Conservation (phyloP, 1,284 basidiomycete genomes). For the Ceratobasidium sp. region DNA sequence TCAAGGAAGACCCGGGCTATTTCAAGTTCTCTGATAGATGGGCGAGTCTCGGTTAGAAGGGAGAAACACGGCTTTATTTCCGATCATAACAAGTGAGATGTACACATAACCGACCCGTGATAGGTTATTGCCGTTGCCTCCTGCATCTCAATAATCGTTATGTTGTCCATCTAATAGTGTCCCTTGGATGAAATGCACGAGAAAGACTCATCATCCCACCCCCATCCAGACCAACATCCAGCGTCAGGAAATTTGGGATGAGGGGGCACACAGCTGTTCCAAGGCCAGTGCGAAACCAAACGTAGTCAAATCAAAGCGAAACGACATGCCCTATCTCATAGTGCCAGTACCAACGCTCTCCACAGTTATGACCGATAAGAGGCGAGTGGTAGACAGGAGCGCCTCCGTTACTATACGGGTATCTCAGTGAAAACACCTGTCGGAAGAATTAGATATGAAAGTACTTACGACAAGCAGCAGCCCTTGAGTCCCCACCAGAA, state of each 20-base stretch:
- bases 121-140: too few relatives aligned
- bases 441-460: neutral
- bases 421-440: too few relatives aligned
- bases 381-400: neutral
- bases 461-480: neutral
- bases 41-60: too few relatives aligned
- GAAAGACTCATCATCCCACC: neutral
- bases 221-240: neutral
- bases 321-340: neutral
- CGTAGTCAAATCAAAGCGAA: too few relatives aligned
- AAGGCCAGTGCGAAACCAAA: too few relatives aligned
- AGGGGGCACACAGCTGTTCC: neutral
- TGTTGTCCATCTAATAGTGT: neutral
- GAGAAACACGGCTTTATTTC: too few relatives aligned
- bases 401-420: neutral
- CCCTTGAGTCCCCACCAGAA: neutral
- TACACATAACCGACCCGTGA: too few relatives aligned
- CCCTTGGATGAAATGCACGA: neutral
- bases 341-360: neutral
- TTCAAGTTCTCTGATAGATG: too few relatives aligned
- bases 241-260: neutral
- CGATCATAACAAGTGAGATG: too few relatives aligned
- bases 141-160: too few relatives aligned
- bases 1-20: too few relatives aligned
- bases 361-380: neutral